These are phyloP conservation scores for Aspergillus campestris DNA, from an alignment of 495 filamentous ascomycete species.

Conservation along the genomic window DNA sequence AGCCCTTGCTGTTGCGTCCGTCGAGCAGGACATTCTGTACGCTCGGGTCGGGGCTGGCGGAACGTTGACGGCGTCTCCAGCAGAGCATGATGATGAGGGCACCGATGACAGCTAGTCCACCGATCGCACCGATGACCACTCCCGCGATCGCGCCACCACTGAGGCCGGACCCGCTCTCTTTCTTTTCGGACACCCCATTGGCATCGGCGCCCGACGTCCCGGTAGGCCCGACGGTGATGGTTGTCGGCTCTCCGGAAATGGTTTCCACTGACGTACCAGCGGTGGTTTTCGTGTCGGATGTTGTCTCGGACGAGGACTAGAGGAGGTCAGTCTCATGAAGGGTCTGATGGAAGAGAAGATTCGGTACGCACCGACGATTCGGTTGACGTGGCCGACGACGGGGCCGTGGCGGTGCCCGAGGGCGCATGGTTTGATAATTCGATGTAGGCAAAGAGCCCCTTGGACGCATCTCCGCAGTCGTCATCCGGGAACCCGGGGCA, in stretches of 20 bases:
- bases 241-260: constrained; percentile 39
- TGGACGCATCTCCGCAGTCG: constrained; percentile 48
- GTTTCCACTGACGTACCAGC: constrained; percentile 31
- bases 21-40: constrained; percentile 25
- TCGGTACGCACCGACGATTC: constrained; percentile 17
- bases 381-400: constrained; percentile 18
- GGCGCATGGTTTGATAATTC: constrained; percentile 15
- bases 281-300: constrained; percentile 19
- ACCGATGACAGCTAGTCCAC: constrained; percentile 31
- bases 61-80: constrained; percentile 30
- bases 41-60: constrained; percentile 27
- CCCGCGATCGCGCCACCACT: constrained; percentile 37
- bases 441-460: constrained; percentile 55
- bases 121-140: constrained; percentile 42
- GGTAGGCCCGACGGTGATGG: constrained; percentile 41
- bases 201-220: constrained; percentile 7
- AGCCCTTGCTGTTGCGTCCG: constrained; percentile 37
- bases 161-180: constrained; percentile 15
- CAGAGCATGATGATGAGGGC: constrained; percentile 35
- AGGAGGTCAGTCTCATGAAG: too few species aligned
- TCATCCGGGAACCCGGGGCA: constrained; percentile 65
- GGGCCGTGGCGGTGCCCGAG: constrained; percentile 28
- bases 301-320: too few species aligned
- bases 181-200: constrained; percentile 6
- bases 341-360: not conserved